Base-by-base conservation (phyloP, 306 rosid genomes). In the Vigna radiata region DNA sequence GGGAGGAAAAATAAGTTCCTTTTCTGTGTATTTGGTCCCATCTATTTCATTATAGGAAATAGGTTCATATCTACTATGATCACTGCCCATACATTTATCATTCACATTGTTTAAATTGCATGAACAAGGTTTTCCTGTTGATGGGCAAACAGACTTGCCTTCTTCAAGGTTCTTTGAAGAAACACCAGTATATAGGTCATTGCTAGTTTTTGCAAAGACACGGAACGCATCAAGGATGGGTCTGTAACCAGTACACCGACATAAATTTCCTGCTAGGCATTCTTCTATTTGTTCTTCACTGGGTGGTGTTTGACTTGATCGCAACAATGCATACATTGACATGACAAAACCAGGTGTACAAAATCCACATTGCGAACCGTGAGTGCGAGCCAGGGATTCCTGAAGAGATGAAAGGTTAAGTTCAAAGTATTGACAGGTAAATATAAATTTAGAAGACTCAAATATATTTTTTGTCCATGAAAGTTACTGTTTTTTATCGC, bases 281-380 rank as follows among this genome's bases (percentile, higher is more conserved):
- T 92, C 98, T 87, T 95, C 97, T 77, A 90, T 90, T 84, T 87
- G 89, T 85, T 90, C 93, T 78, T 90, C 90, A 39, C 79, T 87
- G 70, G 98, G 98, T 6, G 92, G 91, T 62, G 82, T 83, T 82
- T 79, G 89, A 81, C 96, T 87, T 55, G 98, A 90, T 79, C 98
- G 87, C 66, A 95, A 83, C 73, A 92, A 88, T 15, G 96, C 92
- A 81, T 92, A 92, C 85, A 92, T 77, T 67, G 98, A 95, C 98
- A 92, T 90, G 29, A 95, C 81, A 83, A 95, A 95, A 68, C 97
- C 98, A 21, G 97, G 98, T 8, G 98, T 90, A 72, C 98, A 95
- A 84, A 90, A 95, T 72, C 98, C 98, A 86, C 98, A 95, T 76
- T 95, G 97, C 36, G 98, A 90, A 59, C 97, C 98, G 80, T 95